A percentile compares a stretch with the other conserved stretches of the same genome.
Conservation (phyloP, 768 basidiomycete species). For the Lactarius evosmus region DNA sequence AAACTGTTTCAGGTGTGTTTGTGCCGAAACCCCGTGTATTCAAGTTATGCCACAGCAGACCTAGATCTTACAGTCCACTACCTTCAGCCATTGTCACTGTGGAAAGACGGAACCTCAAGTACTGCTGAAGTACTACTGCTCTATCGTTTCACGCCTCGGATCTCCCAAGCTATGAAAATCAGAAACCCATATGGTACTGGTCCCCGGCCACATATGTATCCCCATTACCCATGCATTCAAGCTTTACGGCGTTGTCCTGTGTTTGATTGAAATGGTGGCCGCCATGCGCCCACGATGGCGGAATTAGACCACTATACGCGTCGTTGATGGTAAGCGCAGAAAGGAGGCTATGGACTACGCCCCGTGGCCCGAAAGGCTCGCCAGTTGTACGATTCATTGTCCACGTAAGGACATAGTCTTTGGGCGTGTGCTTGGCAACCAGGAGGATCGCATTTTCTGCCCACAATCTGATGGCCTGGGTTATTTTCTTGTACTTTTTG, state of each 20-base stretch:
- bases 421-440: constrained; percentile 4
- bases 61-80: no score
- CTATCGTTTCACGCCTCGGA: no score
- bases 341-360: neutral
- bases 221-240: no score
- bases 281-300: constrained; percentile 12
- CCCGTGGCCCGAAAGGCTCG: constrained; percentile 9
- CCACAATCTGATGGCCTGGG: neutral
- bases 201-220: neutral
- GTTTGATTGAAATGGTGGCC: no score
- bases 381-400: constrained; percentile 3
- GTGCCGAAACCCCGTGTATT: no score
- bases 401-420: constrained; percentile 10
- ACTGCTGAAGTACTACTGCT: no score
- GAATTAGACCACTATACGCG: constrained; percentile 9
- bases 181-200: neutral
- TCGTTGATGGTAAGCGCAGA: neutral
- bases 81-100: no score
- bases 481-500: constrained; percentile 5
- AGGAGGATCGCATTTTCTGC: constrained; percentile 5
- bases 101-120: no score
- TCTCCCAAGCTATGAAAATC: no score
- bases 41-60: no score
- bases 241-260: no score
- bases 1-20: no score